Conservation (phyloP, 2,329 filamentous ascomycete species). For the Diaporthe batatas region DNA sequence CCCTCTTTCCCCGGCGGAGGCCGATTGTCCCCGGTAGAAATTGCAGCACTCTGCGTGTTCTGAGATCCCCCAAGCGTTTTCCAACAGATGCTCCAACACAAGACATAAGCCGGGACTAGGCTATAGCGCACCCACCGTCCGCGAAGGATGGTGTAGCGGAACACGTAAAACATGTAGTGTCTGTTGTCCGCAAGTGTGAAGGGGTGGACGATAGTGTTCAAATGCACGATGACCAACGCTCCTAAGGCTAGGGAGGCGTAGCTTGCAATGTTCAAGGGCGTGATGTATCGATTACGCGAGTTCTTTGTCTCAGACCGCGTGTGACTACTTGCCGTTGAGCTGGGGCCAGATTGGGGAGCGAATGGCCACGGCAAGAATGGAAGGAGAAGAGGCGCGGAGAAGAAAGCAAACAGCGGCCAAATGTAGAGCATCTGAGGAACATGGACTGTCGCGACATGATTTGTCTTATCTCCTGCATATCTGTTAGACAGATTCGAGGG, state of each 20-base stretch:
- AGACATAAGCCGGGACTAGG: conserved; percentile 77
- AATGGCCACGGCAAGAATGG: conserved; percentile 60
- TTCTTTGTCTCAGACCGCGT: not conserved
- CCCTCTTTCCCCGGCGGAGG: not conserved
- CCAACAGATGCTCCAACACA: conserved; percentile 78
- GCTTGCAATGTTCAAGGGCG: conserved; percentile 52
- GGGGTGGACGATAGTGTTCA: conserved; percentile 94
- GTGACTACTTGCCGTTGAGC: not conserved
- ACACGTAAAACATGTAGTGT: conserved; percentile 97
- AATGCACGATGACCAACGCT: conserved; percentile 67
- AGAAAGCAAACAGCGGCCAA: conserved; percentile 91
- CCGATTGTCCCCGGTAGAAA: not conserved
- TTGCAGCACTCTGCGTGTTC: conserved; percentile 19
- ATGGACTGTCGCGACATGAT: conserved; percentile 91
- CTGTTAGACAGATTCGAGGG: conserved; percentile 46
- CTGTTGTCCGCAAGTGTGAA: conserved; percentile 97
- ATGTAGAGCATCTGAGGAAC: conserved; percentile 95
- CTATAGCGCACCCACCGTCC: conserved; percentile 75
- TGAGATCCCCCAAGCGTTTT: conserved; percentile 67
- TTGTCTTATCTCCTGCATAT: conserved; percentile 85
- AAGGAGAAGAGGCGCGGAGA: conserved; percentile 83
- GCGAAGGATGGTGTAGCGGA: conserved; percentile 82
- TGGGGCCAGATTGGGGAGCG: conserved; percentile 32
- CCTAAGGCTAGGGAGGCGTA: conserved; percentile 33
- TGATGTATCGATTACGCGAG: conserved; percentile 45